A percentile compares a stretch with the other conserved stretches of the same genome.
These are phyloP conservation scores for Colletotrichum lupini DNA, from an alignment of 2,329 filamentous ascomycete genomes.

Conservation along the genomic window DNA sequence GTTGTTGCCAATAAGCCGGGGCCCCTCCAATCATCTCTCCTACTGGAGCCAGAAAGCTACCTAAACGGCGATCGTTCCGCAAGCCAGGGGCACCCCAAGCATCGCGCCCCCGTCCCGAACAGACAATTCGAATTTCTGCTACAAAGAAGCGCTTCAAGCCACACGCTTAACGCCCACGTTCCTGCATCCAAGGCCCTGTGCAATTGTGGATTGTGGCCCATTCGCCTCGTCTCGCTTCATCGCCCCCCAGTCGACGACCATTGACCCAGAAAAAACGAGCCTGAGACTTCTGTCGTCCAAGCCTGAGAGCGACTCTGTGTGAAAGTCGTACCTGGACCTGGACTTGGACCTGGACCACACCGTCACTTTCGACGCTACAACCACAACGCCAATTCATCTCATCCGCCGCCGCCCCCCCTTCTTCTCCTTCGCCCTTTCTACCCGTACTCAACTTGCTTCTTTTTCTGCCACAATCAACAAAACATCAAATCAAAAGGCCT, in stretches of 20 bases:
- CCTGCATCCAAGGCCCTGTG: neutral
- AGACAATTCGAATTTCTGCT: conserved; percentile 32
- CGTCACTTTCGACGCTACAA: conserved; percentile 16
- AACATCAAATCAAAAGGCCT: neutral
- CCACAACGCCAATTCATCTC: conserved; percentile 24
- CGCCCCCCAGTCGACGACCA: conserved; percentile 1
- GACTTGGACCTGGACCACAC: neutral
- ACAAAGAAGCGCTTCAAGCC: conserved; percentile 35
- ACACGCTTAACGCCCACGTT: conserved; percentile 8
- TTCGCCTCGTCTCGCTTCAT: conserved; percentile 25
- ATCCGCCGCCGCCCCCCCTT: conserved; percentile 1
- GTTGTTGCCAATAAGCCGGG: conserved; percentile 13
- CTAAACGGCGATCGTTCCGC: conserved; percentile 34
- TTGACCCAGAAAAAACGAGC: conserved; percentile 10
- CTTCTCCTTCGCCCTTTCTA: conserved; percentile 22
- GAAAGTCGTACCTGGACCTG: neutral
- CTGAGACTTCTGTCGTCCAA: conserved; percentile 26
- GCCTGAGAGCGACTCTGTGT: neutral
- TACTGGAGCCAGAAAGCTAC: neutral
- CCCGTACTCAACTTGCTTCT: conserved; percentile 35
- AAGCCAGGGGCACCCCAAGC: conserved; percentile 19
- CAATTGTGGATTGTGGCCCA: conserved; percentile 14
- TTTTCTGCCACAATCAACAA: conserved; percentile 5
- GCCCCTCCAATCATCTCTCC: conserved; percentile 17
- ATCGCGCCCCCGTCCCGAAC: conserved; percentile 2